These are phyloP conservation scores for Chlorella sp. DNA, from an alignment of 139 green algal genomes.

Conservation along the genomic window DNA sequence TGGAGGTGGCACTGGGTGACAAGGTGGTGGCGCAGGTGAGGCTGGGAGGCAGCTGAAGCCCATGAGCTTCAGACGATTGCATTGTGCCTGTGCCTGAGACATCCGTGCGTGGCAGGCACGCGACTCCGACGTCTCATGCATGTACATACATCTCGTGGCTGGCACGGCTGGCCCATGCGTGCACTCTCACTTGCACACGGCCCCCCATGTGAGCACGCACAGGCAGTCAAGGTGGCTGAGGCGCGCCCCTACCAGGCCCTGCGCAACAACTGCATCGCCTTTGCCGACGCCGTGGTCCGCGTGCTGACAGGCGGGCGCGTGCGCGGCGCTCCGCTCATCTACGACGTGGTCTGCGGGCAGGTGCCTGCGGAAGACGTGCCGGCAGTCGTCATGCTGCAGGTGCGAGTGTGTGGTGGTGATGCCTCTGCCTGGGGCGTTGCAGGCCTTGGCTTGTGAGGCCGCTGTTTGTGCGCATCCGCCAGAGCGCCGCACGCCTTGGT, in stretches of 20 bases:
- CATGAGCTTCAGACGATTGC: no score
- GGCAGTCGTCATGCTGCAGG: constrained; percentile 28
- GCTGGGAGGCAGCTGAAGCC: no score
- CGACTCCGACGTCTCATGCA: no score
- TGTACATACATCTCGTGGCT: no score
- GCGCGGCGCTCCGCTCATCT: constrained; percentile 30
- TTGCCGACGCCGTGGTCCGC: constrained; percentile 33
- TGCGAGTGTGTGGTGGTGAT: background rate
- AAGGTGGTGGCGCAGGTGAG: no score
- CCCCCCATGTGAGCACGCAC: no score
- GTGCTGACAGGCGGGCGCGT: constrained; percentile 28
- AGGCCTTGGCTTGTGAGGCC: background rate
- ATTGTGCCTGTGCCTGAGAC: no score
- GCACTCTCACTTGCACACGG: no score
- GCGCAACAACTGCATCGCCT: constrained; percentile 42
- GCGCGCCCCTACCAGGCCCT: constrained; percentile 30
- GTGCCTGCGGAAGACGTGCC: constrained; percentile 26
- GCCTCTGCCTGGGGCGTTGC: background rate
- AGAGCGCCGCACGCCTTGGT: background rate
- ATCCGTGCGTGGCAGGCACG: no score
- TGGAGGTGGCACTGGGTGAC: no score
- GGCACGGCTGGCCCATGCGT: no score
- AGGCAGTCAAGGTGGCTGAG: no score
- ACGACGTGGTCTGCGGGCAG: constrained; percentile 25
- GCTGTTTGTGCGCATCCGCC: background rate